Evolutionary conservation across 192 early-diverging fungal genomes (phyloP), one percentile per base, ranked within the genome.

Genomic region (Allomyces macrogynus): DNA sequence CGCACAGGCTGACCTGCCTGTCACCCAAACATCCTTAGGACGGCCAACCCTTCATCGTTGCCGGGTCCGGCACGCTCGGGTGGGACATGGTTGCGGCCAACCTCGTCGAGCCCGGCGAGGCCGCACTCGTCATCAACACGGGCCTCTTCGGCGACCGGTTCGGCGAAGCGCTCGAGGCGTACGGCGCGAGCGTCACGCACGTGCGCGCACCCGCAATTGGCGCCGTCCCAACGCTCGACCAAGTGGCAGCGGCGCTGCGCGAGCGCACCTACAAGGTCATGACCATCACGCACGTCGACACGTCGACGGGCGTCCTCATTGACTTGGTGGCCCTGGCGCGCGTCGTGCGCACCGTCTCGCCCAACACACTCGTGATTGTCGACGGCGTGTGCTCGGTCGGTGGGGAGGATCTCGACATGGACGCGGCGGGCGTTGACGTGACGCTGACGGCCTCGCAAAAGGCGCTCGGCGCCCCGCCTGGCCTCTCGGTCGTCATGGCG

Each of bases 141-240:
- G 95, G 95, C 7, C 89, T 92, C 77, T 98, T 98, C 84, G 92
- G 92, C 62, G 91, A 94, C 76, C 87, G 89, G 70, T 88, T 97
- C 66, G 90, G 82, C 61, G 90, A 89, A 68, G 95, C 92, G 73
- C 73, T 98, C 68, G 77, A 83, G 66, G 83, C 85, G 3, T 98
- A 95, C 69, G 92, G 95, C 64, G 91, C 86, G 60, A 82, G 86
- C n/a, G 88, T 90, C 27, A 89, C 85, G 10, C 74, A 82, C 63
- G 70, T 94, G 62, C 85, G 83, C 26, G 80, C 86, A 0, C 69
- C 78, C 24, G 80, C 80, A 24, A 73, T 86, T 43, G 92, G 91
- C 24, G 73, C 79, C 63, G 78, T 84, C 25, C 87, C 89, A 65
- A 68, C 81, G 63, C 68, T 86, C 61, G 85, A 75, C 0, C 75